A percentile compares a stretch with the other conserved stretches of the same genome.
phyloP scores from a whole-genome alignment of 352 stramenopile species.

The Nothophytophthora sp. region DNA sequence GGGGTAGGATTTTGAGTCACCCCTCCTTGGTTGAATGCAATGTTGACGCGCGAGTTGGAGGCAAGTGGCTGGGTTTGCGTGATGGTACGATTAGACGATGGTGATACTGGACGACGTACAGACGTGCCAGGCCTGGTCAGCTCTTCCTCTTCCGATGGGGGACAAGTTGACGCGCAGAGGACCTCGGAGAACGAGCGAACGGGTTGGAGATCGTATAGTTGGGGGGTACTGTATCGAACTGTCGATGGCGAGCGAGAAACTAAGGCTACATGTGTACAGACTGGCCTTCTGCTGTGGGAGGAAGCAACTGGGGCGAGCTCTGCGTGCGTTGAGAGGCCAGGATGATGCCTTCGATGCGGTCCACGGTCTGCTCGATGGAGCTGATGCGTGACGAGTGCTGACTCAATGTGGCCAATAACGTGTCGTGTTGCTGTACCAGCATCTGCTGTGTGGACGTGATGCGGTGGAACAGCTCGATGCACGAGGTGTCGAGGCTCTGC shows the following conservation, averaged over 20 bases:
- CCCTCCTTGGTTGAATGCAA: too few species aligned
- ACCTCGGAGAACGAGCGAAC: too few species aligned
- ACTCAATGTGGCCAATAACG: conserved; percentile 38
- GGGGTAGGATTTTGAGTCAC: too few species aligned
- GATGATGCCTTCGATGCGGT: conserved; percentile 48
- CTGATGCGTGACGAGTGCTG: conserved; percentile 56
- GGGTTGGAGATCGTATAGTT: too few species aligned
- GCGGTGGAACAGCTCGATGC: conserved; percentile 55
- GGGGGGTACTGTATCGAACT: too few species aligned
- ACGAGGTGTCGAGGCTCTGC: conserved; percentile 28
- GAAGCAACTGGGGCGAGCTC: conserved; percentile 14
- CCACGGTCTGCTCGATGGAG: conserved; percentile 48
- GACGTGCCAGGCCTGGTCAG: too few species aligned
- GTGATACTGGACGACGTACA: too few species aligned
- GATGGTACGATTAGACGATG: too few species aligned
- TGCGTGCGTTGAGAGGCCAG: conserved; percentile 24
- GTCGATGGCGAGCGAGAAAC: too few species aligned
- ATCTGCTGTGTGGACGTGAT: conserved; percentile 73
- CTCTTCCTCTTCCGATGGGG: conserved; percentile 15
- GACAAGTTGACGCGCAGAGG: too few species aligned
- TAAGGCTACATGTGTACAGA: conserved; percentile 28
- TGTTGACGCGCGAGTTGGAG: too few species aligned
- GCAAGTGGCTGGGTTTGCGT: too few species aligned
- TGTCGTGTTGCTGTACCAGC: conserved; percentile 53
- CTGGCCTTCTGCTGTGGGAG: conserved; percentile 1